phyloP scores from a whole-genome alignment of 2,329 filamentous ascomycete species.

The Decorospora gaudefroyi region DNA sequence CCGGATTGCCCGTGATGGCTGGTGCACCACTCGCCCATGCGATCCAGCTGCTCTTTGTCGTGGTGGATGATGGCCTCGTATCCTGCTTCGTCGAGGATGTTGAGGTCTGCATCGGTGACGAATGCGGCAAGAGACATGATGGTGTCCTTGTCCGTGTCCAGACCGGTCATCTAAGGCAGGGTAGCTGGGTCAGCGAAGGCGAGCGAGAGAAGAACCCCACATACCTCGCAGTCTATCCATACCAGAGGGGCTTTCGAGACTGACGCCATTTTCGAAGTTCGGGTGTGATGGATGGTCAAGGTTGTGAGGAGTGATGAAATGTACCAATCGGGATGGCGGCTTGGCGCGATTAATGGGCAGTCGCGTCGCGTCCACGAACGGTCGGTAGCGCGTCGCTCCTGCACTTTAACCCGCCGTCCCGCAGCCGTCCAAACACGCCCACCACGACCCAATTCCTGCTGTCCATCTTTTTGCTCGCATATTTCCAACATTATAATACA shows the following conservation, averaged over 20 bases:
- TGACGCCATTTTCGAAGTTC: slow-evolving; percentile 50
- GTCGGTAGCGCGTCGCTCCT: slow-evolving; percentile 24
- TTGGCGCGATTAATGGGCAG: slow-evolving; percentile 15
- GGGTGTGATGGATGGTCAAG: slow-evolving; percentile 5
- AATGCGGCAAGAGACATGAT: slow-evolving; percentile 93
- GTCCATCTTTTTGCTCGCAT: slow-evolving; percentile 19
- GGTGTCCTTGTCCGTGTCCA: slow-evolving; percentile 75
- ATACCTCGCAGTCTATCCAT: slow-evolving; percentile 81
- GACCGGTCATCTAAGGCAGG: slow-evolving; percentile 98
- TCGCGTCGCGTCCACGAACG: slow-evolving; percentile 30
- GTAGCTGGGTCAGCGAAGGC: slow-evolving; percentile 19
- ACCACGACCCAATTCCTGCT: slow-evolving; percentile 22
- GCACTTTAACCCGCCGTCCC: slow-evolving; percentile 22
- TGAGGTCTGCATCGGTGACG: slow-evolving; percentile 79
- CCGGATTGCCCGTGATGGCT: slow-evolving; percentile 79
- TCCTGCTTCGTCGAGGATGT: slow-evolving; percentile 73
- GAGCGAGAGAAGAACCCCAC: background rate
- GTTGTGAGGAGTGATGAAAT: slow-evolving; percentile 10
- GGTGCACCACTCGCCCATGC: slow-evolving; percentile 90
- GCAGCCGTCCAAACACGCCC: slow-evolving; percentile 30
- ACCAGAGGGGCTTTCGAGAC: slow-evolving; percentile 69
- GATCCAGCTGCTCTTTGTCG: slow-evolving; percentile 67
- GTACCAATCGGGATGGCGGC: slow-evolving; percentile 13
- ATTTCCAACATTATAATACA: slow-evolving; percentile 24
- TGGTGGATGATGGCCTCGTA: slow-evolving; percentile 83